Evolutionary conservation across 2,329 filamentous ascomycete genomes (phyloP).

Genomic region (Hypoxylon sp.): DNA sequence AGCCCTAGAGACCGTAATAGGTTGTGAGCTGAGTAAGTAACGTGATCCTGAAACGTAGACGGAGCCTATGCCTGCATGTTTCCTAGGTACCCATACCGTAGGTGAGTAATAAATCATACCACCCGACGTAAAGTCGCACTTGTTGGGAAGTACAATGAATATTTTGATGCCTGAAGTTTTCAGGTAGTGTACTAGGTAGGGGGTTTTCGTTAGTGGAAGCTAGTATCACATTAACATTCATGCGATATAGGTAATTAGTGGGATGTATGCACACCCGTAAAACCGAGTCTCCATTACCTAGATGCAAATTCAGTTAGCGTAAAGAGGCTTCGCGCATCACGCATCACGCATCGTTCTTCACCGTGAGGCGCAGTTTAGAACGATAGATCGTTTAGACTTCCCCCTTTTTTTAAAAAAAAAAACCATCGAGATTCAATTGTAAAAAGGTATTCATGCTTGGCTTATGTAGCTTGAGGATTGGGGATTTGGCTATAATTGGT

Average conservation of each 20-base stretch:
- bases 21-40: conserved; percentile 16
- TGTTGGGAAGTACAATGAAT: conserved; percentile 18
- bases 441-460: background rate
- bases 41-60: conserved; percentile 19
- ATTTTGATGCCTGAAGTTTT: background rate
- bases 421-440: background rate
- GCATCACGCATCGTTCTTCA: conserved; percentile 36
- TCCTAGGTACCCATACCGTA: background rate
- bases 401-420: background rate
- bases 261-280: conserved; percentile 18
- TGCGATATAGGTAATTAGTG: background rate
- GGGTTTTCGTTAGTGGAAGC: background rate
- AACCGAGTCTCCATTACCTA: conserved; percentile 13
- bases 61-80: conserved; percentile 8
- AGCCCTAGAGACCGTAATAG: conserved; percentile 5
- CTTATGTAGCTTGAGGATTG: background rate
- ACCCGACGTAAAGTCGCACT: conserved; percentile 20
- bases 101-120: conserved; percentile 23
- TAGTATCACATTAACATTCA: background rate
- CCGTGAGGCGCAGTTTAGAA: conserved; percentile 36
- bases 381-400: background rate
- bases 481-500: background rate
- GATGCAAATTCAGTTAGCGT: conserved; percentile 34
- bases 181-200: background rate
- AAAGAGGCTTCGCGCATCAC: conserved; percentile 23